Evolutionary conservation across 768 basidiomycete species (phyloP).

Genomic region (Mycena rosella): DNA sequence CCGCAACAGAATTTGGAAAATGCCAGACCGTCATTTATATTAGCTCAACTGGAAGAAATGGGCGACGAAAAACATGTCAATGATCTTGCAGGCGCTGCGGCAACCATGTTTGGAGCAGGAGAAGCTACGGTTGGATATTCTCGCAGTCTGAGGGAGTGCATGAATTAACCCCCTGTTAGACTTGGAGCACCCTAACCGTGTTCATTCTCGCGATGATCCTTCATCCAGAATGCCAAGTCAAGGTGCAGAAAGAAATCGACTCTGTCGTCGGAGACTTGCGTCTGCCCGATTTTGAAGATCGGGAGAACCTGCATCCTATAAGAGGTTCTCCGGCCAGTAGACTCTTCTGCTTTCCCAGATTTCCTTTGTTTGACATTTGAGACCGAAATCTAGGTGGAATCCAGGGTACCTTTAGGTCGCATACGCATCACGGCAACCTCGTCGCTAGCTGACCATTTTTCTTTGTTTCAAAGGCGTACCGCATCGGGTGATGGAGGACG

Average conservation of each 20-base stretch:
- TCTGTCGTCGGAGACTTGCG: slow-evolving; percentile 43
- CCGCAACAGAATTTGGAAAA: neutral
- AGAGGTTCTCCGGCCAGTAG: neutral
- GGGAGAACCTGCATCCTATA: slow-evolving; percentile 15
- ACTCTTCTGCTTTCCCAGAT: neutral
- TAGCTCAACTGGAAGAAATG: neutral
- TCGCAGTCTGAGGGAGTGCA: neutral
- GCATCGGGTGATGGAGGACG: slow-evolving; percentile 47
- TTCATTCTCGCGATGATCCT: slow-evolving; percentile 49
- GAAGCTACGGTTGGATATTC: slow-evolving; percentile 16
- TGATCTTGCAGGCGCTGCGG: slow-evolving; percentile 7
- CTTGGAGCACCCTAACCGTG: slow-evolving; percentile 7
- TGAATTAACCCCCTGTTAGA: neutral
- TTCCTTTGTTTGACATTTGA: neutral
- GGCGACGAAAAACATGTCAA: neutral
- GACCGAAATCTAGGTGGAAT: slow-evolving; percentile 5
- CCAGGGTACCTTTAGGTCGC: neutral
- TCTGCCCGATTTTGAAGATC: slow-evolving; percentile 43
- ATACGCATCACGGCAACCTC: neutral
- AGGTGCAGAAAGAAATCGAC: slow-evolving; percentile 49
- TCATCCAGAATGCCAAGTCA: slow-evolving; percentile 46
- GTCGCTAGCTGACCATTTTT: neutral
- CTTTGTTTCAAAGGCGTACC: slow-evolving; percentile 42
- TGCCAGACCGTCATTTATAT: slow-evolving; percentile 11
- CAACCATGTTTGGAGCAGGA: slow-evolving; percentile 11